These are phyloP conservation scores for Backusella sp. DNA, from an alignment of 192 early-diverging fungal species.

Conservation along the genomic window DNA sequence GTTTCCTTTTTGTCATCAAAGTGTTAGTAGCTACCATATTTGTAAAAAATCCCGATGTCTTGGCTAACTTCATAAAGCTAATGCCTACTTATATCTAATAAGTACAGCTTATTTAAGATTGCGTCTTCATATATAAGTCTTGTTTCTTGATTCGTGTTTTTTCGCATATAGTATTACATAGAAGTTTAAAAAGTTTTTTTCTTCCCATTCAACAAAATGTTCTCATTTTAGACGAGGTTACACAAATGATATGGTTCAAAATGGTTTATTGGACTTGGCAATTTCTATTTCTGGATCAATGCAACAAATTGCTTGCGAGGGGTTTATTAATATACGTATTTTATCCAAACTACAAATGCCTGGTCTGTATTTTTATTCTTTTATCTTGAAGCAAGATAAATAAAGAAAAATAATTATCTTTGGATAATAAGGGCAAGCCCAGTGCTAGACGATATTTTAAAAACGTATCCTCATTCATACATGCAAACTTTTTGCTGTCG, in stretches of 20 bases:
- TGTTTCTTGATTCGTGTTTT: neutral
- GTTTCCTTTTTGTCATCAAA: neutral
- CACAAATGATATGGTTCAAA: neutral
- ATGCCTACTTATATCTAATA: no score
- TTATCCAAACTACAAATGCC: no score
- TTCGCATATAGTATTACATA: neutral
- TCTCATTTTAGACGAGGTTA: neutral
- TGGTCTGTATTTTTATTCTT: no score
- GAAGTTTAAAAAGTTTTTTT: neutral
- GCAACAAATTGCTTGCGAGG: neutral
- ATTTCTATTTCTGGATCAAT: neutral
- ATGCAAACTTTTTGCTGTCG: no score
- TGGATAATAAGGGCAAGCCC: no score
- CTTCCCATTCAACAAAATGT: neutral
- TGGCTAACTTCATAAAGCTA: neutral
- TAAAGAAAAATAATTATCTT: no score
- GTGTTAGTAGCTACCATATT: neutral
- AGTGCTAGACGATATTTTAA: no score
- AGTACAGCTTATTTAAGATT: neutral
- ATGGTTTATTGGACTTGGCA: neutral
- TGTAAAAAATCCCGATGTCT: neutral
- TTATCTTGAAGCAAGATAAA: no score
- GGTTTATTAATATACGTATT: neutral
- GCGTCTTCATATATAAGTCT: neutral
- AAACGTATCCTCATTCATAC: no score